Evolutionary conservation across 805 yeast species (phyloP).

Genomic region (Candida easanensis): DNA sequence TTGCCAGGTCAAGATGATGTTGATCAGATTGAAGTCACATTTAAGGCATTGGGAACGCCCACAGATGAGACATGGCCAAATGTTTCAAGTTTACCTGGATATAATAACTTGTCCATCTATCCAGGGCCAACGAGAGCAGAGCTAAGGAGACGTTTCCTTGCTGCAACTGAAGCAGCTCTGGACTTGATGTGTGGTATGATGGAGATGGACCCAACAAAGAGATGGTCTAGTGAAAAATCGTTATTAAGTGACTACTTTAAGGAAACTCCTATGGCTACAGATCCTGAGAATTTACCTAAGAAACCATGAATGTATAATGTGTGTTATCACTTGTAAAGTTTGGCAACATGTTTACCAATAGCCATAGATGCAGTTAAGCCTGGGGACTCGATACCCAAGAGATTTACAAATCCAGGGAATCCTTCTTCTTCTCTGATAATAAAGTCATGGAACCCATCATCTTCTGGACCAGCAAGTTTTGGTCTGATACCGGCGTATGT

Average conservation of each 20-base stretch:
- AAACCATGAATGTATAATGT: conserved; percentile 3
- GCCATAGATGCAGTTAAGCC: conserved; percentile 84
- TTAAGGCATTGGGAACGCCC: conserved; percentile 94
- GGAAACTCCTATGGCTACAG: conserved; percentile 74
- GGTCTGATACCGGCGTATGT: conserved; percentile 86
- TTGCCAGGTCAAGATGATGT: conserved; percentile 88
- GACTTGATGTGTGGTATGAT: conserved; percentile 73
- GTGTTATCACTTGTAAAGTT: conserved; percentile 5
- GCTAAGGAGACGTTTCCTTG: conserved; percentile 77
- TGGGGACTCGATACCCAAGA: conserved; percentile 86
- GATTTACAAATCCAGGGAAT: conserved; percentile 73
- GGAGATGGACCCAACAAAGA: conserved; percentile 69
- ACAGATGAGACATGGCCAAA: conserved; percentile 91
- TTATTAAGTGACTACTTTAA: conserved; percentile 64
- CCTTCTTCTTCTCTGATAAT: conserved; percentile 67
- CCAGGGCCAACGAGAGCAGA: conserved; percentile 84
- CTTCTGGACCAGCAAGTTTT: conserved; percentile 51
- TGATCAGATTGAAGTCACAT: conserved; percentile 91
- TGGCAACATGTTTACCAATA: conserved; percentile 68
- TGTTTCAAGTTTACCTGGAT: conserved; percentile 74
- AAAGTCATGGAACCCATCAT: conserved; percentile 62
- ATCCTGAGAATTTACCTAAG: conserved; percentile 59
- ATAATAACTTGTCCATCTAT: conserved; percentile 67
- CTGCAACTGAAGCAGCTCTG: conserved; percentile 84
- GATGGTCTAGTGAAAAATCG: conserved; percentile 65